Conservation (phyloP, 2,329 filamentous ascomycete species). For the Aspergillus carbonarius region DNA sequence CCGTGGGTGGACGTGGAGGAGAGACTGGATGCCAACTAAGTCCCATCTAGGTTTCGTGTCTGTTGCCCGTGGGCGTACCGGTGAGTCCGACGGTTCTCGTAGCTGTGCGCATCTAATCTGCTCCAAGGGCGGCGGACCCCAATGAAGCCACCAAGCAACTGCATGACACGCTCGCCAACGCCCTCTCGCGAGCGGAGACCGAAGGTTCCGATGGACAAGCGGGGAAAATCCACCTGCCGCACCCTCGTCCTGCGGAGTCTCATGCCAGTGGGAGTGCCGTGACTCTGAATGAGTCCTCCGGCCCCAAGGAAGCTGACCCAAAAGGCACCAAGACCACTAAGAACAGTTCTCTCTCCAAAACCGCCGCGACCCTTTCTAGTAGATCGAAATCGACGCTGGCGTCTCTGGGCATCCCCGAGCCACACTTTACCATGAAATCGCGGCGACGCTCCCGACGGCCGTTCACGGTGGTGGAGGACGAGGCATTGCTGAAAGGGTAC, state of each 20-base stretch:
- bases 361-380: constrained; percentile 30
- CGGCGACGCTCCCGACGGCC: constrained; percentile 54
- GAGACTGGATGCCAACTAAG: constrained; percentile 6
- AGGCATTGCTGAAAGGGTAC: constrained; percentile 59
- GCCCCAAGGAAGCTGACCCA: constrained; percentile 17
- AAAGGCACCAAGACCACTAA: constrained; percentile 10
- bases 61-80: constrained; percentile 53
- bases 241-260: constrained; percentile 18
- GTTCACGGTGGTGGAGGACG: constrained; percentile 59
- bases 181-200: constrained; percentile 32
- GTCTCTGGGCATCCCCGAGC: constrained; percentile 50
- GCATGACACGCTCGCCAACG: constrained; percentile 36
- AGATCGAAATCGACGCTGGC: constrained; percentile 34
- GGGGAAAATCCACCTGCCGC: constrained; percentile 28
- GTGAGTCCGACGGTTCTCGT: constrained; percentile 17
- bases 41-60: constrained; percentile 48
- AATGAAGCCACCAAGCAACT: constrained; percentile 39
- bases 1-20: not conserved
- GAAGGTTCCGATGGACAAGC: constrained; percentile 22
- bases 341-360: constrained; percentile 22
- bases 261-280: constrained; percentile 16
- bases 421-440: constrained; percentile 47
- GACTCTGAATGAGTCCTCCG: constrained; percentile 18
- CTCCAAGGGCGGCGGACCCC: constrained; percentile 33
- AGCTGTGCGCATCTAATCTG: constrained; percentile 1